A percentile compares a stretch with the other conserved stretches of the same genome.
Evolutionary conservation across 108 stramenopile species (phyloP).

Genomic region (Nitzschia sp.): DNA sequence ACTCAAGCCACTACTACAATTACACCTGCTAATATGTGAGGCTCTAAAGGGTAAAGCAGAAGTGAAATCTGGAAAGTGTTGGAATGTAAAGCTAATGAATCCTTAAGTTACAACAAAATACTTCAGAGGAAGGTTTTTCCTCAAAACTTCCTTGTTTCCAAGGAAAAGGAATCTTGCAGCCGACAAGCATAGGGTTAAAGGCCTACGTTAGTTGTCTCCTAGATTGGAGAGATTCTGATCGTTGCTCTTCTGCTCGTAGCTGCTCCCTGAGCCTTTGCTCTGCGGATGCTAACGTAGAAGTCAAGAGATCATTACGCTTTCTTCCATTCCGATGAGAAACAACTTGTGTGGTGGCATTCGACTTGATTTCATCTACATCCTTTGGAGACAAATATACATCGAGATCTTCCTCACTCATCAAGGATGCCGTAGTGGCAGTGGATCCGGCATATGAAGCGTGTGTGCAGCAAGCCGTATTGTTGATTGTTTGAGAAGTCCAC

Average conservation of each 20-base stretch:
- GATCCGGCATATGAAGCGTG: conserved; percentile 7
- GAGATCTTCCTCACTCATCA: conserved; percentile 13
- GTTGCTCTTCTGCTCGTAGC: conserved; percentile 4
- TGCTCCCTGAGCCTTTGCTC: conserved; percentile 2
- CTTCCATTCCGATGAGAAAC: conserved; percentile 3
- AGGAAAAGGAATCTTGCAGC: too few relatives aligned
- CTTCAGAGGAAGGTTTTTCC: too few relatives aligned
- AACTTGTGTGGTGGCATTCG: conserved; percentile 18
- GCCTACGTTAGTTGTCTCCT: not conserved
- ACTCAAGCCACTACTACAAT: too few relatives aligned
- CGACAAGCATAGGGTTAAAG: not conserved
- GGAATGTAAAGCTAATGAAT: too few relatives aligned
- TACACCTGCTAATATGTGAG: too few relatives aligned
- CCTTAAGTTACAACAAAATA: too few relatives aligned
- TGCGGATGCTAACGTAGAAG: conserved; percentile 8
- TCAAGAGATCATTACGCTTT: not conserved
- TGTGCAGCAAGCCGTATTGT: not conserved
- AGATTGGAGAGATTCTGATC: not conserved
- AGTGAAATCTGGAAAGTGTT: too few relatives aligned
- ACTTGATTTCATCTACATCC: conserved; percentile 1
- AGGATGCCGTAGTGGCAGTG: conserved; percentile 16
- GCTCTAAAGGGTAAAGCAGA: too few relatives aligned
- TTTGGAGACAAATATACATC: not conserved
- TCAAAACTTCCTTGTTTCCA: too few relatives aligned
- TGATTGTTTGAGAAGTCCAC: conserved; percentile 1